Evolutionary conservation across 2,329 filamentous ascomycete species (phyloP), one percentile per base, ranked within the genome.

Genomic region (Uncinocarpus reesii): DNA sequence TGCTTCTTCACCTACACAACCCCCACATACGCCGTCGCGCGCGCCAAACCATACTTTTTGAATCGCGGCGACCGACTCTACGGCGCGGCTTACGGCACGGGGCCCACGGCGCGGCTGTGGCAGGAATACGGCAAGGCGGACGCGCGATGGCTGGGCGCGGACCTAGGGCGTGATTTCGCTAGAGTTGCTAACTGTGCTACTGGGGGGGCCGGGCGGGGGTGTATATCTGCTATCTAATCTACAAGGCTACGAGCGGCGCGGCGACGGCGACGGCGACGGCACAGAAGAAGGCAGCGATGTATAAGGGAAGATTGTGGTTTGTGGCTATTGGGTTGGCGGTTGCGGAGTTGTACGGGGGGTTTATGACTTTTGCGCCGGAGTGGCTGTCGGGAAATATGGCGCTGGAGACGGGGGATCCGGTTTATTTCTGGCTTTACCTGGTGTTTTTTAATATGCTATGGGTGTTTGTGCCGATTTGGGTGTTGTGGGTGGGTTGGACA

Each of bases 1-100:
- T 94, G 86, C 72, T 93, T 96, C 76, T 90, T 88, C 75, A 75
- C 75, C 56, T 80, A 72, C 58, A 66, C 67, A 41, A 59, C 65
- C 16, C 40, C 54, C 34, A 43, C 54, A 7, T 49, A 50, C 6
- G 51, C 49, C 11, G 34, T 44, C 28, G 28, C 45, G 13, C 52
- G 42, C 15, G 46, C 50, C 5, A 57, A 59, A 1, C 67, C 67
- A 18, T 72, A 72, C 58, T 80, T 80, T 62, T 67, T 80, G 2
- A 73, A 73, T 18, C 60, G 65, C n/a, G 59, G 66, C 15, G 70
- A 78, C 53, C 65, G 75, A n/a, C 56, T 77, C 28, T 81, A 81
- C 56, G 79, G 79, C 7, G 70, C 76, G 6, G 70, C 70, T n/a
- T 79, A 79, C 56, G 78, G 78, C 2, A 67, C 62, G 0, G 68